These are phyloP conservation scores for Apiospora aurea DNA, from an alignment of 2,329 filamentous ascomycete species.

Conservation along the genomic window DNA sequence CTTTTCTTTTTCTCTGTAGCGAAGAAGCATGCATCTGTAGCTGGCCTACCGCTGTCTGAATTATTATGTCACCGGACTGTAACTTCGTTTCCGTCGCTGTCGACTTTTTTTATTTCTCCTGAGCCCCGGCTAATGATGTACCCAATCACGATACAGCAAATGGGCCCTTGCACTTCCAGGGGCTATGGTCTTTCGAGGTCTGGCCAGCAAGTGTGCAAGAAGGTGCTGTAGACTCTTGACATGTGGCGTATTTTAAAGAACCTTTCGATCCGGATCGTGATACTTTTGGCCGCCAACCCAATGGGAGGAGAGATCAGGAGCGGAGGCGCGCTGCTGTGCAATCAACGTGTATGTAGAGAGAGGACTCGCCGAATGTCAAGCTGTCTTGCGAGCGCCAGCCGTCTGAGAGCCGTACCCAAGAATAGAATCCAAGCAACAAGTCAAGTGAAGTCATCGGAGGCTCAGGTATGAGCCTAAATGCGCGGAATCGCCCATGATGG, in stretches of 20 bases:
- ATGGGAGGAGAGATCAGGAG: neutral
- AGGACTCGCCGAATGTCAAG: neutral
- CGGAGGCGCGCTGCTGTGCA: neutral
- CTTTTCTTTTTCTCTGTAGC: neutral
- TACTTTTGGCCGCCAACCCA: neutral
- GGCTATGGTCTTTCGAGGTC: conserved; percentile 8
- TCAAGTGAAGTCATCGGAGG: conserved; percentile 20
- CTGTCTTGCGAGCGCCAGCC: neutral
- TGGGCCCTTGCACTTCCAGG: conserved; percentile 11
- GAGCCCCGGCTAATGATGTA: neutral
- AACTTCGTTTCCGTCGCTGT: neutral
- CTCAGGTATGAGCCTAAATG: conserved; percentile 10
- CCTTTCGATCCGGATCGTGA: neutral
- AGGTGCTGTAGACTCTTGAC: neutral
- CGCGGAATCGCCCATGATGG: conserved; percentile 13
- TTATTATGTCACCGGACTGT: neutral
- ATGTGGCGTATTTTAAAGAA: conserved; percentile 10
- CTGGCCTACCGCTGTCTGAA: neutral
- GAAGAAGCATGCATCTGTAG: neutral
- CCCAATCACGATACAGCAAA: neutral
- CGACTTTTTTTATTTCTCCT: neutral
- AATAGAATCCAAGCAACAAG: conserved; percentile 14
- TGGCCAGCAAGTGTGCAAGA: conserved; percentile 17
- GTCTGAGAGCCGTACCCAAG: neutral
- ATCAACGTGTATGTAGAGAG: neutral